These are phyloP conservation scores for Lichenothelia convexa DNA, from an alignment of 495 filamentous ascomycete genomes.

Conservation along the genomic window DNA sequence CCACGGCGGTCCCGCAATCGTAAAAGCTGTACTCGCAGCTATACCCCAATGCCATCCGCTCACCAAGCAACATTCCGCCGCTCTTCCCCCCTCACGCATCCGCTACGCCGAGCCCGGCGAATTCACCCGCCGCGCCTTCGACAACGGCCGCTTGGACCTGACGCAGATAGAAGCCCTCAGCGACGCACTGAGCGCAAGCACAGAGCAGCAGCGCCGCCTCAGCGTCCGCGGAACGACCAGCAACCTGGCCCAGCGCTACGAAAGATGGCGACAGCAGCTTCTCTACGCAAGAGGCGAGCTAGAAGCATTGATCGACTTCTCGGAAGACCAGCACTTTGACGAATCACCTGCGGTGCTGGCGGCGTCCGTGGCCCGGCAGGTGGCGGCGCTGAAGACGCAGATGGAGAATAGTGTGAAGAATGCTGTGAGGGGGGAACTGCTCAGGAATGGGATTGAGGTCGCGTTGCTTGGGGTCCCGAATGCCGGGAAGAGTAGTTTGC, in stretches of 20 bases:
- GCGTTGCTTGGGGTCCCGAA: slow-evolving; percentile 83
- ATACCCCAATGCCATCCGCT: slow-evolving; percentile 33
- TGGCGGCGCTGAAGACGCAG: slow-evolving; percentile 36
- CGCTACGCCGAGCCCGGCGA: slow-evolving; percentile 91
- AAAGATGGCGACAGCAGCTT: slow-evolving; percentile 60
- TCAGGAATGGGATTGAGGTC: slow-evolving; percentile 71
- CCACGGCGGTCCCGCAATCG: slow-evolving; percentile 78
- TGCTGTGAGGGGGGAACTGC: slow-evolving; percentile 64
- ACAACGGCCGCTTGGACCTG: slow-evolving; percentile 68
- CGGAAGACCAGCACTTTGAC: slow-evolving; percentile 93
- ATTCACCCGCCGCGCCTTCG: slow-evolving; percentile 84
- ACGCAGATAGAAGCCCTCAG: slow-evolving; percentile 89
- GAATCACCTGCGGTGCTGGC: slow-evolving; percentile 61
- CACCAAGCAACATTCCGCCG: not conserved
- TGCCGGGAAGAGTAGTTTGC: slow-evolving; percentile 82
- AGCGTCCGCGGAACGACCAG: slow-evolving; percentile 63
- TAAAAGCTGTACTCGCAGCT: slow-evolving; percentile 65
- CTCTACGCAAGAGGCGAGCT: slow-evolving; percentile 75
- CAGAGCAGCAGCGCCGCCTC: slow-evolving; percentile 79
- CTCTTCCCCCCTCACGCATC: slow-evolving; percentile 27
- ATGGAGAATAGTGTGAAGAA: slow-evolving; percentile 54
- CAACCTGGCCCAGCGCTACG: slow-evolving; percentile 58
- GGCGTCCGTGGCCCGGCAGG: slow-evolving; percentile 42
- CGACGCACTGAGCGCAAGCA: slow-evolving; percentile 69
- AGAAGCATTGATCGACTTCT: slow-evolving; percentile 91